Conservation (phyloP, 345 rosid species). For the Citrus trifoliata region DNA sequence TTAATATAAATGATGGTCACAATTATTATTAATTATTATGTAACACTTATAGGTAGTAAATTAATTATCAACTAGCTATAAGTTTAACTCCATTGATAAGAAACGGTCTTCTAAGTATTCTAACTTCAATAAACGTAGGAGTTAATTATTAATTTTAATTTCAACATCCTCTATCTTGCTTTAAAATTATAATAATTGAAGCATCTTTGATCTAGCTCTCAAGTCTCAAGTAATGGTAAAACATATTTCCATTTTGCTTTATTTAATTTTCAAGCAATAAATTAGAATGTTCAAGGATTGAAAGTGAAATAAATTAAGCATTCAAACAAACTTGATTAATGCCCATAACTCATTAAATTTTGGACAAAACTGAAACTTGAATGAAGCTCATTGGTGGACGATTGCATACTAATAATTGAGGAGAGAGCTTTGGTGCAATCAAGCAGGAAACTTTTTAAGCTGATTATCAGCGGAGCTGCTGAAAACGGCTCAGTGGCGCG, state of each 20-base stretch:
- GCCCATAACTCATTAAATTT: not conserved
- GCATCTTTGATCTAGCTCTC: too few species aligned
- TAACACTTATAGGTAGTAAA: fast-evolving
- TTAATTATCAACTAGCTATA: fast-evolving
- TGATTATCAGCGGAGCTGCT: not conserved
- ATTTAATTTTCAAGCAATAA: not conserved
- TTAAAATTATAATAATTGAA: too few species aligned
- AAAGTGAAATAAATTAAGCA: not conserved
- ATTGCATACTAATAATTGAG: not conserved
- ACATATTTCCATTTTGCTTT: not conserved
- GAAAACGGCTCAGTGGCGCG: not conserved
- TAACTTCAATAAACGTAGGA: too few species aligned
- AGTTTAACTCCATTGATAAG: too few species aligned
- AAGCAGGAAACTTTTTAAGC: not conserved
- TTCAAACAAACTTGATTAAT: not conserved
- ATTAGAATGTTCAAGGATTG: not conserved
- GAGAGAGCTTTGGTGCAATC: not conserved
- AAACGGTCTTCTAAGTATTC: too few species aligned
- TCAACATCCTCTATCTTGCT: too few species aligned
- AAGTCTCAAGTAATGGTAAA: not conserved
- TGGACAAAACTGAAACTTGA: not conserved
- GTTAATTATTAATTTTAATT: too few species aligned
- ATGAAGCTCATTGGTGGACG: not conserved
- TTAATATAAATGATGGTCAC: not conserved
- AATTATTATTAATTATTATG: not conserved